Evolutionary conservation across 192 early-diverging fungal species (phyloP).

Genomic region (Rhizoclosmatium globosum): DNA sequence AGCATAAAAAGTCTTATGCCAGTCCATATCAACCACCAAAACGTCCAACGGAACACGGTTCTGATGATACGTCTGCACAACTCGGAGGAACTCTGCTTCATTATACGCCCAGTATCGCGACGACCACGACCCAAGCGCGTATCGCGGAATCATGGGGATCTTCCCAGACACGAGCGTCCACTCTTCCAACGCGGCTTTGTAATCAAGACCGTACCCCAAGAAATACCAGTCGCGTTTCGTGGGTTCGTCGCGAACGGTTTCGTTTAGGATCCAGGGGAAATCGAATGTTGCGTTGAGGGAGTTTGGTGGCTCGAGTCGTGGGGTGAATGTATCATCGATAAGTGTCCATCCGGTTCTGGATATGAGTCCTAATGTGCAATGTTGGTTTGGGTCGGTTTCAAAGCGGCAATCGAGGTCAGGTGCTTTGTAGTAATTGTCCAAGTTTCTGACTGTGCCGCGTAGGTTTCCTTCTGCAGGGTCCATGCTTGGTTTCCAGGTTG

Average conservation of each 20-base stretch:
- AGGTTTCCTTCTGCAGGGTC: constrained; percentile 7
- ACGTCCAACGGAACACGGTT: constrained; percentile 14
- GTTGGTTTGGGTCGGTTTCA: neutral
- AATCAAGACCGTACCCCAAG: constrained; percentile 5
- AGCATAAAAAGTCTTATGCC: constrained; percentile 6
- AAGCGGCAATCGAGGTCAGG: constrained; percentile 8
- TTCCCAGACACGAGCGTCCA: constrained; percentile 5
- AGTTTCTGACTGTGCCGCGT: constrained; percentile 1
- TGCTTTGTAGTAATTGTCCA: constrained; percentile 8
- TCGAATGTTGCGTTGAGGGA: neutral
- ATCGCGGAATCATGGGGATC: constrained; percentile 10
- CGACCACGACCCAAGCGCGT: constrained; percentile 26
- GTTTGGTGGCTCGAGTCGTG: constrained; percentile 2
- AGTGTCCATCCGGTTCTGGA: constrained; percentile 11
- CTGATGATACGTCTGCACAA: neutral
- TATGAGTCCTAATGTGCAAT: constrained; percentile 11
- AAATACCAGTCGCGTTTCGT: constrained; percentile 6
- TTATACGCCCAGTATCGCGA: constrained; percentile 12
- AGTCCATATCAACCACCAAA: constrained; percentile 22
- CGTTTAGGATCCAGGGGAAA: constrained; percentile 12
- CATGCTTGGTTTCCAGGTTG: neutral
- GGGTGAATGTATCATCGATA: neutral
- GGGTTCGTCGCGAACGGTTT: neutral
- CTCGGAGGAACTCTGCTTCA: constrained; percentile 1
- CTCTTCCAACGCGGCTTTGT: constrained; percentile 16